These are phyloP conservation scores for Acacia concinna DNA, from an alignment of 331 rosid genomes.

Conservation along the genomic window DNA sequence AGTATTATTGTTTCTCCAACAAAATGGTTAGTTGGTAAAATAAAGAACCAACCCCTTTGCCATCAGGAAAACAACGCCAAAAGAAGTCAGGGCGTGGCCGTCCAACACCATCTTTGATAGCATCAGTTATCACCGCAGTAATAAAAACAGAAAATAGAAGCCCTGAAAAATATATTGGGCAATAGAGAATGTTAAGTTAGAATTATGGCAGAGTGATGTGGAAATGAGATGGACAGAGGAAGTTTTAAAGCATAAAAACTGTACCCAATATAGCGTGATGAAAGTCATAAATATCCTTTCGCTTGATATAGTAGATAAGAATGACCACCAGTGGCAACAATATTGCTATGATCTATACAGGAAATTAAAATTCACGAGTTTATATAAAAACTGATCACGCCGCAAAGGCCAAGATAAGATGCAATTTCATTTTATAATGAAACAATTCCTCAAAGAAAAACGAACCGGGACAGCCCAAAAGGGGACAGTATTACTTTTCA, in stretches of 20 bases:
- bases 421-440: slow-evolving; percentile 5
- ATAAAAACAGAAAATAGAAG: slow-evolving; percentile 78
- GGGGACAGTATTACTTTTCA: slow-evolving; percentile 77
- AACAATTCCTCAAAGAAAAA: slow-evolving; percentile 18
- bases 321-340: slow-evolving; percentile 67
- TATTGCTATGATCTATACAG: slow-evolving; percentile 65
- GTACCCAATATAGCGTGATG: slow-evolving; percentile 85
- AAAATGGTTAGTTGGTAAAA: slow-evolving; percentile 1
- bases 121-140: slow-evolving; percentile 84
- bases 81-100: slow-evolving; percentile 96
- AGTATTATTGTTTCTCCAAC: neutral
- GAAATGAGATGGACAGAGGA: slow-evolving; percentile 18
- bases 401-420: neutral
- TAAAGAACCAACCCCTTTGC: slow-evolving; percentile 60
- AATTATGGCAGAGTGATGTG: neutral
- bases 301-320: slow-evolving; percentile 58
- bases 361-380: slow-evolving; percentile 11
- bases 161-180: slow-evolving; percentile 52
- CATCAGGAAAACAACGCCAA: slow-evolving; percentile 98
- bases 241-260: slow-evolving; percentile 6
- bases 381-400: slow-evolving; percentile 15
- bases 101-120: slow-evolving; percentile 89
- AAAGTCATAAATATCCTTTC: slow-evolving; percentile 78
- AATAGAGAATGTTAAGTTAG: neutral
- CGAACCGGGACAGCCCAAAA: slow-evolving; percentile 91